A percentile compares a stretch with the other conserved stretches of the same genome.
Conservation (phyloP, 495 filamentous ascomycete genomes). For the Penicillium antarcticum region DNA sequence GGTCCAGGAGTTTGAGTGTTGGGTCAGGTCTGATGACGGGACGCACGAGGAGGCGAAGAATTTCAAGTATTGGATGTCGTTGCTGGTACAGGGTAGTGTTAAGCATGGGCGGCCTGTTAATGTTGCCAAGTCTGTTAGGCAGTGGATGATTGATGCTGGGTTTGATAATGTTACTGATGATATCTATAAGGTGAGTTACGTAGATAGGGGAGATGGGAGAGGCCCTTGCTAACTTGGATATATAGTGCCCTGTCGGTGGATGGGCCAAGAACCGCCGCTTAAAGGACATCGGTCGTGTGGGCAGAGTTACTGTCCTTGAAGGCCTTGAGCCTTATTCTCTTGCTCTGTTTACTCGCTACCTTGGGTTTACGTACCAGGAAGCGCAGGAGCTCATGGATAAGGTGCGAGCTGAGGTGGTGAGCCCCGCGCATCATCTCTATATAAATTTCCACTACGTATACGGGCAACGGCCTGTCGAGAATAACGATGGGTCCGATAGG, state of each 20-base stretch:
- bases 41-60: constrained; percentile 24
- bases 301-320: constrained; percentile 32
- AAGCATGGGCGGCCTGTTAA: constrained; percentile 41
- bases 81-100: constrained; percentile 27
- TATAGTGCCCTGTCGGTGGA: constrained; percentile 40
- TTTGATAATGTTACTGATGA: constrained; percentile 37
- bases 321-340: constrained; percentile 51
- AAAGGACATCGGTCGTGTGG: constrained; percentile 48
- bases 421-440: constrained; percentile 31
- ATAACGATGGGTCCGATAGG: neutral
- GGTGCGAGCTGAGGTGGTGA: constrained; percentile 33
- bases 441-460: constrained; percentile 38
- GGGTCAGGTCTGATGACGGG: constrained; percentile 35
- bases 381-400: constrained; percentile 32
- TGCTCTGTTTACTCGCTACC: constrained; percentile 52
- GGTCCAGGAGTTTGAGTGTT: constrained; percentile 49
- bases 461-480: constrained; percentile 33
- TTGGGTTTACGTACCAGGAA: constrained; percentile 43
- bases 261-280: constrained; percentile 50
- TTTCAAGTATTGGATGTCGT: constrained; percentile 25
- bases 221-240: neutral
- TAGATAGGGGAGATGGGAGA: neutral
- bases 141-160: constrained; percentile 29
- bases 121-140: constrained; percentile 20
- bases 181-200: constrained; percentile 34